Percentiles rank a stretch among this genome's conserved stretches.
These are phyloP conservation scores for Beauveria sp. DNA, from an alignment of 2,329 filamentous ascomycete species.

Conservation along the genomic window DNA sequence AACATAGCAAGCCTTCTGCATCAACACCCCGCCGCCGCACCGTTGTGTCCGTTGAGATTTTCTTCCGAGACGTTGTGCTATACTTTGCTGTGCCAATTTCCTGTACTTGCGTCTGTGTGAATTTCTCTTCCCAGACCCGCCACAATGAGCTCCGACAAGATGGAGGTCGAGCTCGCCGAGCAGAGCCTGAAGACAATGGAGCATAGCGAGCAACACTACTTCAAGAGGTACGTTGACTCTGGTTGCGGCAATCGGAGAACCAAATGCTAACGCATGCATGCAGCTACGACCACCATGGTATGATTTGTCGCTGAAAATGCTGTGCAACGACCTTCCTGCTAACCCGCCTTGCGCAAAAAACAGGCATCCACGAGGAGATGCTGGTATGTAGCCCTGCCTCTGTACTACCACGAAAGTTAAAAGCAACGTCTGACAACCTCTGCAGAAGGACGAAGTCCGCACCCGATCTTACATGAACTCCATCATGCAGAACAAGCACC, in stretches of 20 bases:
- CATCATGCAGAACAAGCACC: constrained; percentile 94
- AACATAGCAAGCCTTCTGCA: constrained; percentile 9
- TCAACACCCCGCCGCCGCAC: constrained; percentile 5
- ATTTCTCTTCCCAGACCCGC: not conserved
- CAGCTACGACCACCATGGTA: constrained; percentile 98
- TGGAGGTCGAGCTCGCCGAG: constrained; percentile 55
- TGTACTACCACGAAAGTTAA: not conserved
- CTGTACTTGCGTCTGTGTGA: not conserved
- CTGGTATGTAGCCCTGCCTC: constrained; percentile 56
- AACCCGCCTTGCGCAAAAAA: constrained; percentile 14
- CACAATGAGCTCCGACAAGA: constrained; percentile 43
- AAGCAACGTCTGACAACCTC: constrained; percentile 11
- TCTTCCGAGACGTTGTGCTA: not conserved
- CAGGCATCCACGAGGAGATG: constrained; percentile 97
- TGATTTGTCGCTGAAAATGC: constrained; percentile 14
- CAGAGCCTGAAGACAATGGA: constrained; percentile 64
- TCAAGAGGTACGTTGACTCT: constrained; percentile 67
- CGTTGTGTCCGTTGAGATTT: constrained; percentile 2
- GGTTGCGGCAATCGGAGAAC: not conserved
- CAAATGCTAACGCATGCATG: constrained; percentile 27
- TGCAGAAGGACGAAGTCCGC: constrained; percentile 94
- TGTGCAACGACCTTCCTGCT: not conserved
- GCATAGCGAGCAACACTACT: constrained; percentile 98
- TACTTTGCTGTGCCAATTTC: not conserved
- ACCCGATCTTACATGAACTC: constrained; percentile 95